Evolutionary conservation across 768 basidiomycete species (phyloP).

Genomic region (Lyophyllum decastes): DNA sequence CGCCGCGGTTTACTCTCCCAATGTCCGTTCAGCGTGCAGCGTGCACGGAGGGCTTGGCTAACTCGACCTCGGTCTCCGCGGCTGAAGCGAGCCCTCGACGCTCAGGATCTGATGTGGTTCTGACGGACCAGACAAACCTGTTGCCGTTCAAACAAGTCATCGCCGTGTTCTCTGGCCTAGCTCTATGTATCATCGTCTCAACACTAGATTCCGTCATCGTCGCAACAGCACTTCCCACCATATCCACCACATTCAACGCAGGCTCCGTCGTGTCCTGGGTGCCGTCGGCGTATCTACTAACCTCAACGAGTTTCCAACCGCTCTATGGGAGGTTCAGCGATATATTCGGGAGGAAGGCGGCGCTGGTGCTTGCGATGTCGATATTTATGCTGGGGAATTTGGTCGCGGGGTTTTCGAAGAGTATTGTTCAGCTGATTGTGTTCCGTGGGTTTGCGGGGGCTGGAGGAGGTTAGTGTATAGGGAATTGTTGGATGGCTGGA

Average conservation of each 20-base stretch:
- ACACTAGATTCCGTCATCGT: conserved; percentile 73
- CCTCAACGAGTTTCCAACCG: conserved; percentile 64
- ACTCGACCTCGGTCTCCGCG: background rate
- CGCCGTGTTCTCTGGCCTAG: conserved; percentile 60
- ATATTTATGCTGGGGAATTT: conserved; percentile 69
- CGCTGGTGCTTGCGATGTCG: conserved; percentile 57
- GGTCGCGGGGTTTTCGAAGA: conserved; percentile 64
- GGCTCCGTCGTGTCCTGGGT: conserved; percentile 71
- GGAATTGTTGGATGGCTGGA: background rate
- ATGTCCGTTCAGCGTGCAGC: background rate
- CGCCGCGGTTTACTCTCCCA: too few relatives aligned
- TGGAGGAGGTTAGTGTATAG: conserved; percentile 49
- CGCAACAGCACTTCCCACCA: conserved; percentile 73
- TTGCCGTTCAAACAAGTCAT: conserved; percentile 66
- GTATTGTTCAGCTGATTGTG: conserved; percentile 67
- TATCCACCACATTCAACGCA: conserved; percentile 65
- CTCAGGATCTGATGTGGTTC: conserved; percentile 7
- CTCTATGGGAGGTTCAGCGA: conserved; percentile 65
- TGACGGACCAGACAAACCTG: conserved; percentile 79
- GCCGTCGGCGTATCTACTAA: conserved; percentile 70
- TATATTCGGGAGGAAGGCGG: conserved; percentile 66
- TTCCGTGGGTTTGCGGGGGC: conserved; percentile 69
- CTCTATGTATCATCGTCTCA: conserved; percentile 61
- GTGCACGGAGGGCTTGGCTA: too few relatives aligned
- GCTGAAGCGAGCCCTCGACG: background rate